Base-by-base conservation (phyloP, 768 basidiomycete genomes). In the Tylopilus sp. region DNA sequence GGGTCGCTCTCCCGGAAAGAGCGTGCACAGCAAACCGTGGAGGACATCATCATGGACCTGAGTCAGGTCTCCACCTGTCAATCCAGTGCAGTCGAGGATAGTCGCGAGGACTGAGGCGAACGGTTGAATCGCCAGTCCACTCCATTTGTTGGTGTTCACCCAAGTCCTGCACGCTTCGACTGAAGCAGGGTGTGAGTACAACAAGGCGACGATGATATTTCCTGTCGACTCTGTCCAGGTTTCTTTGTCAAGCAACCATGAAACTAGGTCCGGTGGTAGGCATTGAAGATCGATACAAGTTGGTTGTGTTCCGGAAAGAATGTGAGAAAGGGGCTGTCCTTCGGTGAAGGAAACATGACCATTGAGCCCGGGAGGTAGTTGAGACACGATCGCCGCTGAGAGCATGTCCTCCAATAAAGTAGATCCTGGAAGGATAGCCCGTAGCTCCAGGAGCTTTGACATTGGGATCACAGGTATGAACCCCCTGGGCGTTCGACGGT, bases 371-470 rank as follows among this genome's bases (percentile, higher is more conserved):
- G 46, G 44, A 23, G 71, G 69, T 10, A 73, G 59, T n/a, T 47
- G 51, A 13, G 73, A 71, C 15, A 71, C 64, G 4, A 81, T 52
- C 0, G 73, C 67, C 4, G 58, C 57, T 2, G 79, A 75, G 20
- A 85, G 70, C 52, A 85, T 63, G 9, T 74, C 69, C 38, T 85
- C 79, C 0, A 83, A 67, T 2, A 70, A 52, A 1, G 48, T 9
- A 15, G 71, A 75, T n/a, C 65, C 57, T 10, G 71, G 66, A 10
- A 79, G 57, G 9, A 69, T 23, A 6, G 57, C 33, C 17, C 66
- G 71, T 26, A 81, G 57, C 3, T 62, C 57, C 8, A 81, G 53
- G 1, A 84, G 69, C 11, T 66, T 67, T 6, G 69, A 66, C 2
- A 77, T 55, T 36, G 73, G 64, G 20, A 69, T 40, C 5, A 48